Evolutionary conservation across 208 protist species (phyloP), one percentile per base, ranked within the genome.

Genomic region (Lotmaria passim): DNA sequence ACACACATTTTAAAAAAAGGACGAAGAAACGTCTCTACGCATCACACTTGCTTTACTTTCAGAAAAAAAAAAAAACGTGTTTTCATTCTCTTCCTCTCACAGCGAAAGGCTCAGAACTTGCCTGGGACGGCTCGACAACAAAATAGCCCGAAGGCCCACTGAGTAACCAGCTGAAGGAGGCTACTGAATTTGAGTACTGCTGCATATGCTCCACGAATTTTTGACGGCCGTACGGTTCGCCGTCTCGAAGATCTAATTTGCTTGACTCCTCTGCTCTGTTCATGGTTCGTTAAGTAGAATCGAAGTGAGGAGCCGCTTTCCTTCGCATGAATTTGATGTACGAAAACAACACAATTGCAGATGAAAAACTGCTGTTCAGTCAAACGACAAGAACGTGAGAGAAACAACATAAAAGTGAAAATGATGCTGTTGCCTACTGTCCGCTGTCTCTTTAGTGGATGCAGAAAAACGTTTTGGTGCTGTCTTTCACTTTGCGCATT

Each of bases 71-170:
- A 14, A 68, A 58, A n/a, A n/a, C n/a, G n/a, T n/a, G n/a, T n/a
- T n/a, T n/a, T n/a, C n/a, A n/a, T n/a, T n/a, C n/a, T n/a, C n/a
- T n/a, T n/a, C n/a, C n/a, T n/a, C n/a, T n/a, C n/a, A n/a, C n/a
- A n/a, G n/a, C n/a, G n/a, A n/a, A n/a, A n/a, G 61, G 61, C 61
- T 67, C 61, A 4, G 61, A 30, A 2, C 47, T 14, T 2, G 31
- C 17, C 17, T 41, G 51, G 12, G 50, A 38, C 21, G 70, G 43
- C 28, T 75, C 70, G 3, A 63, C 60, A 0, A 69, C 61, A 57
- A 75, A 75, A 26, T 69, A 75, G 12, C 43, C 43, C n/a, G 70
- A 63, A 4, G 70, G 70, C 0, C 70, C 70, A 7, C 46, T 65
- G 5, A 75, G 55, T 14, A 69, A 12, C 70, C 70, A 75, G 48